These are phyloP conservation scores for Phytophthora capsici DNA, from an alignment of 352 stramenopile genomes.

Conservation along the genomic window DNA sequence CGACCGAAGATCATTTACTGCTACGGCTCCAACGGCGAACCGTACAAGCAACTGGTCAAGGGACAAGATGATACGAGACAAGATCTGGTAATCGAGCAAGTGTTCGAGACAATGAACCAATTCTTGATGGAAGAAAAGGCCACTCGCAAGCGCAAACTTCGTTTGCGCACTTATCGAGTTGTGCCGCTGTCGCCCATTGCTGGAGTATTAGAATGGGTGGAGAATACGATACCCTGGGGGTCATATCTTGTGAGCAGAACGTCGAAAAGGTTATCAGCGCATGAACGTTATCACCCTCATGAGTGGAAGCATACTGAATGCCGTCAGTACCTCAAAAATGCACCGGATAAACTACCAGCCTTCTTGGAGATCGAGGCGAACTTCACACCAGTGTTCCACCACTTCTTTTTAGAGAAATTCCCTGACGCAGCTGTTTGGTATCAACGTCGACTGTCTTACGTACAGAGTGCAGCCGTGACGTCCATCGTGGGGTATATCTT, in stretches of 20 bases:
- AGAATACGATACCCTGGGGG: constrained; percentile 95
- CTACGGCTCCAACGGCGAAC: constrained; percentile 91
- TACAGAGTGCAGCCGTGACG: constrained; percentile 95
- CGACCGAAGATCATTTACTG: constrained; percentile 98
- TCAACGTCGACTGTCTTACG: constrained; percentile 93
- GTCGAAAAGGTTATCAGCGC: constrained; percentile 73
- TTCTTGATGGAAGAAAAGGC: constrained; percentile 78
- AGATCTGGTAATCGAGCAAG: constrained; percentile 91
- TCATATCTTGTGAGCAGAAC: constrained; percentile 86
- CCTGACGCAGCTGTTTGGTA: constrained; percentile 95
- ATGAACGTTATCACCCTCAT: constrained; percentile 94
- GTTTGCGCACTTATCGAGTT: constrained; percentile 98
- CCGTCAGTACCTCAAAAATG: constrained; percentile 75
- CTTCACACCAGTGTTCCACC: constrained; percentile 98
- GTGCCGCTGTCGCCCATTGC: constrained; percentile 88
- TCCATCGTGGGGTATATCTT: constrained; percentile 97
- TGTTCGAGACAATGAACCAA: constrained; percentile 91
- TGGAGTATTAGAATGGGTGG: constrained; percentile 99
- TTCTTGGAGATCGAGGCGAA: constrained; percentile 93
- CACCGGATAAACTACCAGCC: constrained; percentile 73
- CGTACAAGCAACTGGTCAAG: constrained; percentile 97
- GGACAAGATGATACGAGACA: constrained; percentile 90
- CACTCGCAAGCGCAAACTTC: constrained; percentile 75
- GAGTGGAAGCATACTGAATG: constrained; percentile 93
- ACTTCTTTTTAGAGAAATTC: constrained; percentile 98